Evolutionary conservation across 305 asterid species (phyloP).

Genomic region (Ilex paraguariensis): DNA sequence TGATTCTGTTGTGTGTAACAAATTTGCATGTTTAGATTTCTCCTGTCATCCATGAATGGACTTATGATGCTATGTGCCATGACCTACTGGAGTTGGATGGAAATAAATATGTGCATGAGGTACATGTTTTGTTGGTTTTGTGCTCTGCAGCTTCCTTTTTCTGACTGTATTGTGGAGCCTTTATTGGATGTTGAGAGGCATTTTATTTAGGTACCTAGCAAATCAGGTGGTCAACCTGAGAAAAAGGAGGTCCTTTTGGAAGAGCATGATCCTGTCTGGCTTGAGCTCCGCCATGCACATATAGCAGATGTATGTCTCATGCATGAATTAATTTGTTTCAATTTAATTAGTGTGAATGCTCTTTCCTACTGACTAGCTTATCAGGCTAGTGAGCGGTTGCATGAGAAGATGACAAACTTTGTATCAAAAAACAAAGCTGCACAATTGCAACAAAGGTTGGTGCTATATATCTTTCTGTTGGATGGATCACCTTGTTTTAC

Average conservation of each 20-base stretch:
- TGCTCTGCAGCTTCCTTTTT: conserved; percentile 13
- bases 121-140: conserved; percentile 24
- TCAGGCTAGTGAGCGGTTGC: conserved; percentile 89
- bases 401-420: conserved; percentile 81
- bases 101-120: conserved; percentile 86
- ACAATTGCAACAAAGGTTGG: conserved; percentile 90
- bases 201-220: conserved; percentile 68
- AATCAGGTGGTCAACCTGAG: conserved; percentile 82
- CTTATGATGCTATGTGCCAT: conserved; percentile 98
- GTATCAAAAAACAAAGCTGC: conserved; percentile 96
- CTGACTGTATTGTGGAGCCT: conserved; percentile 5
- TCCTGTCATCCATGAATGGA: conserved; percentile 98
- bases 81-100: conserved; percentile 94
- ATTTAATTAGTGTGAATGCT: conserved; percentile 16
- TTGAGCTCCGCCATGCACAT: conserved; percentile 88
- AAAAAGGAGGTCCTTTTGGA: conserved; percentile 82
- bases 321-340: conserved; percentile 3
- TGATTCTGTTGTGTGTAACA: conserved; percentile 3
- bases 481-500: no score
- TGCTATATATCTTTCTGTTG: not conserved
- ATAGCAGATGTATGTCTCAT: conserved; percentile 74
- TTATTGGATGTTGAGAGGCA: conserved; percentile 22
- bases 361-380: conserved; percentile 16
- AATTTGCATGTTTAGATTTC: conserved; percentile 58
- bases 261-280: conserved; percentile 95